Evolutionary conservation across 2,329 filamentous ascomycete species (phyloP), one percentile per base, ranked within the genome.

Genomic region (Lizonia empirigonia): DNA sequence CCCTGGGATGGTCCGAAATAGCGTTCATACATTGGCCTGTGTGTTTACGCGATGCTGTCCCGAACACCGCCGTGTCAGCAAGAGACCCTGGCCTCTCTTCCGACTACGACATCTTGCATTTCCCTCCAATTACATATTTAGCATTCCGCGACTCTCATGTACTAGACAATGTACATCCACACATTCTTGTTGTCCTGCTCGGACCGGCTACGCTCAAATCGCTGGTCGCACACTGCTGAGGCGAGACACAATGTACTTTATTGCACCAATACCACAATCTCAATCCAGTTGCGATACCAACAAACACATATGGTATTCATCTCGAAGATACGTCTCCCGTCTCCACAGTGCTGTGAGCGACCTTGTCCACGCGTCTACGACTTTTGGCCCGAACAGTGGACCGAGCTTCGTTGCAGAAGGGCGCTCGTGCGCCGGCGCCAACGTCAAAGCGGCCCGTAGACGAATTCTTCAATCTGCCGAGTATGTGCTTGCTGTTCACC

Each of bases 391-490:
- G 42, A 42, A 19, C 15, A 16, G 22, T 47, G 42, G 33, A 42
- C 37, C 42, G 26, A 47, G 49, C 49, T 47, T 37, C 26, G 16
- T 32, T 29, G 49, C 49, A 42, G 49, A 47, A 52, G 36, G 49
- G 42, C 41, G 49, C 42, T 52, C 49, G 49, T 52, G 49, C 49
- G 48, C 16, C 41, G 27, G 37, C 48, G 37, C 49, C 42, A 52
- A 42, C 37, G 49, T 52, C 37, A 38, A 46, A 46, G 42, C 49
- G 49, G 49, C 37, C 49, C 49, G 49, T 37, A 33, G 29, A 47
- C 37, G 37, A 47, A 41, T 27, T 22, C 40, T 24, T 33, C 32
- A 20, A 46, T 37, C 15, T 51, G 16, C 22, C 19, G 30, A 42
- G 41, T 29, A 15, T 23, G 37, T 27, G 29, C 24, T 2, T 41